phyloP scores from a whole-genome alignment of 768 basidiomycete genomes.

The Chiua virens region DNA sequence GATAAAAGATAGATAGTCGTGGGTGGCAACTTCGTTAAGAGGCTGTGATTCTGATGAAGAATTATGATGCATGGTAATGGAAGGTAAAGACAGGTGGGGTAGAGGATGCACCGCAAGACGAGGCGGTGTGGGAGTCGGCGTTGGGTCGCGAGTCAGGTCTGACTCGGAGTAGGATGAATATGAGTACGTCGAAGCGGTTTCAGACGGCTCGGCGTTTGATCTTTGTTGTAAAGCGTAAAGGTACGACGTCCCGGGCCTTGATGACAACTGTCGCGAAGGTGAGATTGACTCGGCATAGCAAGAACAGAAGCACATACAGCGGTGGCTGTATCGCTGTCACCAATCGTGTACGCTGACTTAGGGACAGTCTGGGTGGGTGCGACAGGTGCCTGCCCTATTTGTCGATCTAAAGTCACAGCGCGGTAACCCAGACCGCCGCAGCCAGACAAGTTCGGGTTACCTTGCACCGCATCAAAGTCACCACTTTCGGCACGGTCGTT shows the following conservation, averaged over 20 bases:
- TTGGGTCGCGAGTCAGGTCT: conserved; percentile 26
- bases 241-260: conserved; percentile 20
- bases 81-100: conserved; percentile 24
- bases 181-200: conserved; percentile 22
- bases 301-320: conserved; percentile 10
- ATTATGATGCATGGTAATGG: conserved; percentile 19
- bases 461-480: conserved; percentile 23
- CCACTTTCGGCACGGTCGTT: conserved; percentile 12
- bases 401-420: conserved; percentile 12
- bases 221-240: conserved; percentile 1
- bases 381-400: conserved; percentile 11
- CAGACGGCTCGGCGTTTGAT: background rate
- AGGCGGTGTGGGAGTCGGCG: conserved; percentile 40
- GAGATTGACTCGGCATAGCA: conserved; percentile 8
- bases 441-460: conserved; percentile 15
- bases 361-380: conserved; percentile 6
- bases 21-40: conserved; percentile 25
- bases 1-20: conserved; percentile 47
- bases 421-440: background rate
- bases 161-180: conserved; percentile 32
- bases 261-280: conserved; percentile 18
- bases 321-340: conserved; percentile 24
- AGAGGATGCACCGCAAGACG: conserved; percentile 34
- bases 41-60: conserved; percentile 15
- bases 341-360: conserved; percentile 13